Base-by-base conservation (phyloP, 352 stramenopile species). In the Phytophthora boehmeriae region DNA sequence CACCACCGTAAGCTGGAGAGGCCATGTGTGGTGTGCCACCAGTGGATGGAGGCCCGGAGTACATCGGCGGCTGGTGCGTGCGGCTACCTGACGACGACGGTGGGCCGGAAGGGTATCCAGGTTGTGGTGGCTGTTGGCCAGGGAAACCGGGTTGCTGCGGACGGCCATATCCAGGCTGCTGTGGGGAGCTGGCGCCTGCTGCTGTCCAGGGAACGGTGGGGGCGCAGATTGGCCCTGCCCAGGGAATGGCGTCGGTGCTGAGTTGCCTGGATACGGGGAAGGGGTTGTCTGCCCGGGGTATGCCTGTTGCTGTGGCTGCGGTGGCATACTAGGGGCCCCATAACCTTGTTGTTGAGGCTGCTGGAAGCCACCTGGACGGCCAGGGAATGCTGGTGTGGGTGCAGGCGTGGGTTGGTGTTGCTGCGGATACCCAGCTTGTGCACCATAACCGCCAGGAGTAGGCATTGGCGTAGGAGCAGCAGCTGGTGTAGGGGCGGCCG, bases 91-190 rank as follows among this genome's bases (percentile, higher is more conserved):
- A 73, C 38, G 71, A 68, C 52, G 78, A 92, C 23, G 80, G 80
- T 25, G 83, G 83, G 27, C 80, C 83, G 9, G 76, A 83, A 19
- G 75, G 73, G 43, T 70, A 82, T 8, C 70, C 70, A 41, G 72
- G 63, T 23, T 78, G 66, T 16, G 54, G 66, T 20, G 56, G 61
- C 10, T 68, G 54, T 20, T 72, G 66, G 20, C 54, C 61, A 46
- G 66, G 43, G 57, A 77, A 84, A 11, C 66, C 59, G 13, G 76
- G 63, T 38, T 81, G 71, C 51, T 80, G 73, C 14, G 65, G 60
- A 13, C 71, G 77, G 14, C 63, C 57, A 57, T 79, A 87, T 8
- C 63, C 69, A 59, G 57, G 54, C 38, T 75, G 70, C 35, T 75
- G 65, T 17, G 57, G 54, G 50, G 59, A 28, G 19, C 36, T 8